These are phyloP conservation scores for Fusarium torulosum DNA, from an alignment of 2,329 filamentous ascomycete species.

Conservation along the genomic window DNA sequence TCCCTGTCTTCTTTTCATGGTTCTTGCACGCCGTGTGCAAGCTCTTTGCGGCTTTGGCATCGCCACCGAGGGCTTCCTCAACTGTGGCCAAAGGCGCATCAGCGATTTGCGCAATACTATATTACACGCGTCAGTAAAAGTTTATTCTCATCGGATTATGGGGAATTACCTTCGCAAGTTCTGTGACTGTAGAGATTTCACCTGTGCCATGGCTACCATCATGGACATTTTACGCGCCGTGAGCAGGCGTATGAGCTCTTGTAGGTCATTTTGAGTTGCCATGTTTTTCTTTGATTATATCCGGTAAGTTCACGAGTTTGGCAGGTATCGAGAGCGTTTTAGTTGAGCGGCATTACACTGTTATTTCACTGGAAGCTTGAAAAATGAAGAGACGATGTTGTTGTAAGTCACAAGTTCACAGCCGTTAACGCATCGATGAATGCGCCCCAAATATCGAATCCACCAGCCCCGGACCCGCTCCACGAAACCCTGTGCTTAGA, in stretches of 20 bases:
- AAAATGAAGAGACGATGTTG: conserved; percentile 3
- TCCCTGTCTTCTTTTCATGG: conserved; percentile 57
- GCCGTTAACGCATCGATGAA: conserved; percentile 29
- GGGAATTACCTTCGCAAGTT: conserved; percentile 65
- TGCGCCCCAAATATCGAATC: conserved; percentile 20
- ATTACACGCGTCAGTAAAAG: conserved; percentile 6
- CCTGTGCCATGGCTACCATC: conserved; percentile 69
- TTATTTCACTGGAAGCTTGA: neutral
- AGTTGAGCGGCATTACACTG: too few species aligned
- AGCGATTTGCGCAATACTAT: conserved; percentile 67
- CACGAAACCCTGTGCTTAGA: conserved; percentile 32
- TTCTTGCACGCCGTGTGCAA: conserved; percentile 68
- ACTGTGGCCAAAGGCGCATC: conserved; percentile 60
- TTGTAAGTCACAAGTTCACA: conserved; percentile 38
- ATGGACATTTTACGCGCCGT: conserved; percentile 70
- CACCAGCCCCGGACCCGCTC: conserved; percentile 37
- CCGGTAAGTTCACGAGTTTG: neutral
- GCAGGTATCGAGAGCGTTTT: neutral
- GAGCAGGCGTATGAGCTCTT: conserved; percentile 71
- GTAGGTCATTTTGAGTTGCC: conserved; percentile 69
- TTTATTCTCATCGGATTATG: accelerated
- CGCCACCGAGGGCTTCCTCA: conserved; percentile 61
- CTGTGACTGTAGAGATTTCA: conserved; percentile 68
- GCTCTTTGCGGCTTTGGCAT: conserved; percentile 61
- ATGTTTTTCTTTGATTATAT: conserved; percentile 52